These are phyloP conservation scores for Meyerozyma carpophila DNA, from an alignment of 1,139 yeast species.

Conservation along the genomic window DNA sequence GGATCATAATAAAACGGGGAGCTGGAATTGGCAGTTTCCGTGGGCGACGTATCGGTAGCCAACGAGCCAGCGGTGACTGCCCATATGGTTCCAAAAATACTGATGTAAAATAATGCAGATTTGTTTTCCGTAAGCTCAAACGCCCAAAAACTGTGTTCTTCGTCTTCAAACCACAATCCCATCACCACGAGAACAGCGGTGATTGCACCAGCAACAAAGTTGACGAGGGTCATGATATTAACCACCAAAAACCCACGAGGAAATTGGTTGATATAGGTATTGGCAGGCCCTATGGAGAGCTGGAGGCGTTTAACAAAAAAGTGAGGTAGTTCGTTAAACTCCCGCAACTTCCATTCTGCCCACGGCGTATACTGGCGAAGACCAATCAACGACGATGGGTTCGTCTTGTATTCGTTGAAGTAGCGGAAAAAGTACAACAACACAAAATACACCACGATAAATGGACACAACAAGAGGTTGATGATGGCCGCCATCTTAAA, in stretches of 20 bases:
- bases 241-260: slow-evolving; percentile 67
- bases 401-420: slow-evolving; percentile 86
- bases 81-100: slow-evolving; percentile 78
- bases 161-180: slow-evolving; percentile 82
- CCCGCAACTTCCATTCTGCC: slow-evolving; percentile 94
- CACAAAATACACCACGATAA: slow-evolving; percentile 76
- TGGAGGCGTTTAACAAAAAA: slow-evolving; percentile 75
- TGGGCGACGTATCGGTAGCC: slow-evolving; percentile 4
- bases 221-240: slow-evolving; percentile 55
- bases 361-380: slow-evolving; percentile 83
- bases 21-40: slow-evolving; percentile 12
- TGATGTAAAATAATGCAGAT: slow-evolving; percentile 81
- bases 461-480: slow-evolving; percentile 78
- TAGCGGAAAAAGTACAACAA: slow-evolving; percentile 82
- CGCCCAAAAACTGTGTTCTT: slow-evolving; percentile 68
- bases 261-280: slow-evolving; percentile 80
- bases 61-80: slow-evolving; percentile 49
- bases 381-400: slow-evolving; percentile 80
- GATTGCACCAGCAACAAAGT: slow-evolving; percentile 83
- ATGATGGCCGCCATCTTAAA: slow-evolving; percentile 85
- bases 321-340: slow-evolving; percentile 88
- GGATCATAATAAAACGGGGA: slow-evolving; percentile 68
- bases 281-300: slow-evolving; percentile 73
- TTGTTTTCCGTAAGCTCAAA: slow-evolving; percentile 81
- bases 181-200: slow-evolving; percentile 81